Base-by-base conservation (phyloP, 768 basidiomycete species). In the Asterophora parasitica region DNA sequence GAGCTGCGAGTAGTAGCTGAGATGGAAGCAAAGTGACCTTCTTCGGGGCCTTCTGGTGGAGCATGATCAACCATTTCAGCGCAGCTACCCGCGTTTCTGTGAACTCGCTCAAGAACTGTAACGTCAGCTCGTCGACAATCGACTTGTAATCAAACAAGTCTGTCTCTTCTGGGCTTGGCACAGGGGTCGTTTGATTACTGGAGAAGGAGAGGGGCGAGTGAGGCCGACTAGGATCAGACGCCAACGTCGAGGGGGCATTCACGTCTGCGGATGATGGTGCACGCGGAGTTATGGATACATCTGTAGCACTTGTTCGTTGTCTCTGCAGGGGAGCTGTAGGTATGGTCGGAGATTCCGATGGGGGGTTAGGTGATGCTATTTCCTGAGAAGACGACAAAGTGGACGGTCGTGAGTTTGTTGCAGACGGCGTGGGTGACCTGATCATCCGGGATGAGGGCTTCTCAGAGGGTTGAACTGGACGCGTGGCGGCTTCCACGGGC, bases 31-130 rank as follows among this genome's bases (percentile, higher is more conserved):
- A 17, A 42, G 9, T 38, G 51, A 88, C 93, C 81, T 95, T 95
- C 68, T 86, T 90, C 0, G 96, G 96, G 10, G 93, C 92, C 61
- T 98, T 97, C 63, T 94, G 89, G 67, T 99, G 96, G 43, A 99
- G 70, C 96, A 99, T 99, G 48, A 96, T 84, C 32, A 99, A 72
- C 96, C 96, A 99, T 67, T 95, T 94, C 57, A 99, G 65, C 2
- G 95, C 93, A 20, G 93, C 92, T 4, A 98, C 91, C 41, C 94
- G 74, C 0, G 96, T 98, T 61, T 97, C 93, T 62, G 96, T 95
- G 56, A 90, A 92, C 66, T 99, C 95, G 65, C 89, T 93, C 66
- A 97, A 61, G 63, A 99, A 94, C 56, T 96, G 93, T 42, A 96
- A 73, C 4, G 92, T 96, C 53, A 99, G 66, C 42, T 88, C 90